Base-by-base conservation (phyloP, 768 basidiomycete species). In the Trametes coccinea region DNA sequence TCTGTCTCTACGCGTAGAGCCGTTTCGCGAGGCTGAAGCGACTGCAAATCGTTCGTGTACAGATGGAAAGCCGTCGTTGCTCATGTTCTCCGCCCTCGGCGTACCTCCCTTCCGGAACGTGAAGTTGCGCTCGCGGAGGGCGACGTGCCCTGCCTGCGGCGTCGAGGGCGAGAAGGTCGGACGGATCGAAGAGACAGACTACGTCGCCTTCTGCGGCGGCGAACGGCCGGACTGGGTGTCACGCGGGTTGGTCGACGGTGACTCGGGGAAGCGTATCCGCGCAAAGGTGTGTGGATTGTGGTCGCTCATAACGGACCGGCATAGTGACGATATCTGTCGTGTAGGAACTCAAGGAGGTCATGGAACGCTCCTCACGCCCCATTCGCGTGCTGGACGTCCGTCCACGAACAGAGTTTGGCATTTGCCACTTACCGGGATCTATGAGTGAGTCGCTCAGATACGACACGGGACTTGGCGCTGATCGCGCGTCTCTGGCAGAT, bases 171-270 rank as follows among this genome's bases (percentile, higher is more conserved):
- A 79, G 64, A 78, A 67, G 29, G 56, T 79, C 6, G 80, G 78
- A 14, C 65, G 74, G 48, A 82, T 91, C 22, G 78, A 80, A 5
- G 77, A 81, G 14, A 82, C 79, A 7, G 93, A 94, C 66, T 97
- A 97, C 72, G 83, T 94, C 31, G 83, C 88, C 59, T 94, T 95
- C 69, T 97, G 95, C 66, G 92, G 93, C 10, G 89, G 90, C 2
- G 75, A 78, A 10, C 73, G 76, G 22, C 87, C 89, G 1, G 84
- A 91, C 70, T 91, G 86, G 86, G 80, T 84, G 61, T 70, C 71
- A 9, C 74, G 74, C 51, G 92, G 90, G 4, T 72, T 85, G 22
- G 70, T 64, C 22, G 56, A 58, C 27, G 71, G 69, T 8, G 50
- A 54, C 9, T 13, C 66, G 14, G 60, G 62, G n/a, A 17, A 56